Evolutionary conservation across 371 early-diverging fungal genomes (phyloP), one percentile per base, ranked within the genome.

Genomic region (Lichtheimia ramosa): DNA sequence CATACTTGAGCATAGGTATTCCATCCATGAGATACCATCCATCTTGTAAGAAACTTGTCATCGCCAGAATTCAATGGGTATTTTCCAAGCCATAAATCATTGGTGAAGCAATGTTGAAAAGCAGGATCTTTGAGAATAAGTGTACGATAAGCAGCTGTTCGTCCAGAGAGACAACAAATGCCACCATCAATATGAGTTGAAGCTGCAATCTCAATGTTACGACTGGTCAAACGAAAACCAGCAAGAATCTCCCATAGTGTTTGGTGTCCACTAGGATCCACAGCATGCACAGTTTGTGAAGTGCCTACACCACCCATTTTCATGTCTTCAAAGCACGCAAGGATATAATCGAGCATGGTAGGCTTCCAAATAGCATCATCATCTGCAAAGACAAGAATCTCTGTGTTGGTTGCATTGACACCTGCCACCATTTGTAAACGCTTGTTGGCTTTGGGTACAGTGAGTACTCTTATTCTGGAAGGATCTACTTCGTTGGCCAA

Each of bases 111-210:
- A 62, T 84, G 81, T 54, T 87, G 87, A 73, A 89, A 89, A 18
- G 81, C 81, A 0, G 87, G 89, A 54, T 87, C 87, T 64, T 85
- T 85, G 10, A 89, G 70, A 61, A 89, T 89, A 43, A 78, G 66
- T 14, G 87, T 86, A n/a, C 89, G 81, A 63, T 89, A 89, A 15
- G 86, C 86, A 20, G 89, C 89, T 8, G 89, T 89, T 7, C 89
- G 79, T 7, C 89, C 89, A 4, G 87, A 87, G 21, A 89, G 63
- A 61, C 89, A 89, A 53, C 87, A 87, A n/a, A 89, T 83, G n/a
- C 89, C 89, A 12, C 89, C 89, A 58, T 89, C 89, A 24, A 89
- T 87, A 58, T 89, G 86, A 0, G 89, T 87, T 13, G 86, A 83
- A 1, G 89, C 80, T 0, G 87, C 86, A 58, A 87, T 83, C 51